These are phyloP conservation scores for Monosporascus sp. DNA, from an alignment of 2,329 filamentous ascomycete genomes.

Conservation along the genomic window DNA sequence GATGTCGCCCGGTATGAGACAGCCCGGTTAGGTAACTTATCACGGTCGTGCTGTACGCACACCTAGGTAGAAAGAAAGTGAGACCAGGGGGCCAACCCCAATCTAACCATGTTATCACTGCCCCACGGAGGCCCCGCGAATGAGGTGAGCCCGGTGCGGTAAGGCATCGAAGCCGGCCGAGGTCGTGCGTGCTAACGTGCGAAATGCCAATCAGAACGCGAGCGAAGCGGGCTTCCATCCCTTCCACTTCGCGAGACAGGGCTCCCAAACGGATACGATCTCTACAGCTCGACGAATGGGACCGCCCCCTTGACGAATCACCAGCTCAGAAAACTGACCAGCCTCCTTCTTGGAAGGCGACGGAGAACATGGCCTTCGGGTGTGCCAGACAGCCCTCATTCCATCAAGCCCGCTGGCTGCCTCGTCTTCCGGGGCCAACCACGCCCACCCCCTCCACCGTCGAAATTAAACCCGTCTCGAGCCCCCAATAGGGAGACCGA, in stretches of 20 bases:
- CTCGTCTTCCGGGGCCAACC: neutral
- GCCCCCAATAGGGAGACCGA: too few species aligned
- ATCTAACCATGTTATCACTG: neutral
- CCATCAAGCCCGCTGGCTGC: neutral
- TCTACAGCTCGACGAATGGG: neutral
- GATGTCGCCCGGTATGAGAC: neutral
- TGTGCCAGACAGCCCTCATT: neutral
- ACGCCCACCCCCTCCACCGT: neutral
- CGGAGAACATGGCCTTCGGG: too few species aligned
- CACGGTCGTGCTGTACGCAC: neutral
- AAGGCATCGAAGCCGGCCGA: neutral
- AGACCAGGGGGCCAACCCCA: too few species aligned
- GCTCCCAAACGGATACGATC: neutral
- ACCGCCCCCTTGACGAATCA: too few species aligned
- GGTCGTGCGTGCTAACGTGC: neutral
- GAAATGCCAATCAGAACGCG: neutral
- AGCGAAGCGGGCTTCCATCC: neutral
- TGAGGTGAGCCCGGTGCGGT: neutral
- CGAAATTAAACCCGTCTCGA: neutral
- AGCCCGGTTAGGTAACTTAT: neutral
- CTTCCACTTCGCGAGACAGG: neutral
- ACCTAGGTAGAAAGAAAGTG: too few species aligned
- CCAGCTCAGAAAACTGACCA: too few species aligned
- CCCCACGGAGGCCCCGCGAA: neutral
- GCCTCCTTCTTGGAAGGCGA: too few species aligned